These are phyloP conservation scores for Phlegmacium glaucopus DNA, from an alignment of 768 basidiomycete genomes.

Conservation along the genomic window DNA sequence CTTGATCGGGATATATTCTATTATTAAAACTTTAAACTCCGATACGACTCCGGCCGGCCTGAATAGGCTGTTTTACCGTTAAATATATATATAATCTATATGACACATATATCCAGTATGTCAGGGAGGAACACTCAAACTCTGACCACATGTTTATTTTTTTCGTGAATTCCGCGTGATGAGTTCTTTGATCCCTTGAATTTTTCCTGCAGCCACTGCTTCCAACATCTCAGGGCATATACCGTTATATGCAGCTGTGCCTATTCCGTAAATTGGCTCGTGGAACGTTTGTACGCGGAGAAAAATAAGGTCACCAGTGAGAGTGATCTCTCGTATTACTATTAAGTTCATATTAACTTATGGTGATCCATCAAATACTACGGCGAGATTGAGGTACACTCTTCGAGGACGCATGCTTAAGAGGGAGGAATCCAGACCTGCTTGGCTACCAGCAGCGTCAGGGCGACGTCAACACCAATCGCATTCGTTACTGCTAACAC, in stretches of 20 bases:
- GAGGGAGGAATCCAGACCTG: slow-evolving; percentile 33
- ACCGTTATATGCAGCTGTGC: slow-evolving; percentile 34
- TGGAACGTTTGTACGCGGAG: background rate
- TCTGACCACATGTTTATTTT: no score
- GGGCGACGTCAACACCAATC: slow-evolving; percentile 40
- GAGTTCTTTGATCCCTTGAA: slow-evolving; percentile 35
- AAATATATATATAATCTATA: no score
- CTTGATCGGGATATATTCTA: no score
- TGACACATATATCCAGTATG: no score
- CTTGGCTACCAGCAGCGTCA: slow-evolving; percentile 45
- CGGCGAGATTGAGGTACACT: slow-evolving; percentile 36
- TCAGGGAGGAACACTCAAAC: no score
- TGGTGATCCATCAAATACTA: slow-evolving; percentile 37
- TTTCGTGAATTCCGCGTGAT: no score
- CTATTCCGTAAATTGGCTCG: slow-evolving; percentile 14
- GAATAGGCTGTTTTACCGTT: no score
- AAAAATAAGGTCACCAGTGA: slow-evolving; percentile 29
- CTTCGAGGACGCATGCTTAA: slow-evolving; percentile 35
- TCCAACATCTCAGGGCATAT: slow-evolving; percentile 37
- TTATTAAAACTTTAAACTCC: no score
- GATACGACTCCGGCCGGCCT: no score
- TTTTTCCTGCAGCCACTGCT: slow-evolving; percentile 35
- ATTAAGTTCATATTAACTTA: slow-evolving; percentile 34
- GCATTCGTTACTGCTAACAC: slow-evolving; percentile 20
- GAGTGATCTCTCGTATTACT: slow-evolving; percentile 31